Percentiles rank a stretch among this genome's conserved stretches.
phyloP scores from a whole-genome alignment of 495 filamentous ascomycete species.

The Penicillium bialowiezense region DNA sequence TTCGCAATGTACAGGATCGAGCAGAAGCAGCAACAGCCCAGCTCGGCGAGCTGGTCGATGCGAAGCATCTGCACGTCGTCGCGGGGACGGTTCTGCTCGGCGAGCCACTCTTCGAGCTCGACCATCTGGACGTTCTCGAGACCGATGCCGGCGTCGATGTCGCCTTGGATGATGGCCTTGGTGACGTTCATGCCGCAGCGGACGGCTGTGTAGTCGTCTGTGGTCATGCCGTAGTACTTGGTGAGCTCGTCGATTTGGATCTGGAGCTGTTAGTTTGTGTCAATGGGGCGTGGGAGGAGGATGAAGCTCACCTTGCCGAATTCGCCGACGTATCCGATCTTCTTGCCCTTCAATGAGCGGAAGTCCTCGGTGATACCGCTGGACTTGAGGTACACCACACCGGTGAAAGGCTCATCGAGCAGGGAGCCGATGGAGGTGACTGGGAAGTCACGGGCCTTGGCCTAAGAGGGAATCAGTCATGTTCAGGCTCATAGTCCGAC shows the following conservation, averaged over 20 bases:
- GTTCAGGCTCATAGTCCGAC: neutral
- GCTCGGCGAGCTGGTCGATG: conserved; percentile 68
- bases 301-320: conserved; percentile 52
- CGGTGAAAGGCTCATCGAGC: conserved; percentile 70
- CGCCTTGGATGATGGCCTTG: conserved; percentile 62
- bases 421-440: conserved; percentile 65
- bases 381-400: conserved; percentile 66
- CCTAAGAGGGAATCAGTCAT: conserved; percentile 30
- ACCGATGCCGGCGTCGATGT: conserved; percentile 67
- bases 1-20: conserved; percentile 71
- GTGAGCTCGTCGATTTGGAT: conserved; percentile 75
- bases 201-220: conserved; percentile 66
- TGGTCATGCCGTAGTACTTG: conserved; percentile 67
- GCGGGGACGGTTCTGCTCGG: conserved; percentile 54
- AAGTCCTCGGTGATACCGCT: conserved; percentile 66
- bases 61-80: conserved; percentile 69
- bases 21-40: conserved; percentile 75
- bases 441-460: conserved; percentile 68
- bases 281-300: neutral
- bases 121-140: conserved; percentile 75
- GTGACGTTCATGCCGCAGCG: conserved; percentile 64
- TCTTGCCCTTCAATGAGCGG: conserved; percentile 61
- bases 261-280: conserved; percentile 17
- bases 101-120: conserved; percentile 68
- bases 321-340: conserved; percentile 69